phyloP scores from a whole-genome alignment of 2,329 filamentous ascomycete genomes.

The Phaeosphaeria sp. region DNA sequence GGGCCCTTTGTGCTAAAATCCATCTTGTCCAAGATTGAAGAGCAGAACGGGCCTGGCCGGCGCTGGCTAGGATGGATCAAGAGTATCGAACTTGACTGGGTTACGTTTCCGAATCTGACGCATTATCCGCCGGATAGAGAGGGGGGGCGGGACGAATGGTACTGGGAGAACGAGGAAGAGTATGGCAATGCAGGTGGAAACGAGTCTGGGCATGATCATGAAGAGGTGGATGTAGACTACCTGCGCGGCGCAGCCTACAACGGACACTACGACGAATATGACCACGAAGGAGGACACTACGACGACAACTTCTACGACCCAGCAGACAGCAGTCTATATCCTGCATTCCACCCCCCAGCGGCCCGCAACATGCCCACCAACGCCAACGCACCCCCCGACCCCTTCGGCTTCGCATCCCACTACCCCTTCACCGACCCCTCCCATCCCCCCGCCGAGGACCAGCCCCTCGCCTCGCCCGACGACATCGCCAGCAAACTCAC shows the following conservation, averaged over 20 bases:
- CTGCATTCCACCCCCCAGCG: constrained; percentile 23
- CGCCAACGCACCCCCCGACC: constrained; percentile 14
- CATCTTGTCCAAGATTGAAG: constrained; percentile 35
- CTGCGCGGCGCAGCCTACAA: constrained; percentile 31
- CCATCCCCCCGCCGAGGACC: constrained; percentile 15
- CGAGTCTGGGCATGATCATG: background rate
- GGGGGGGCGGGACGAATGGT: constrained; percentile 31
- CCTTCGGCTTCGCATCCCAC: constrained; percentile 38
- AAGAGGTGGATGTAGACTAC: constrained; percentile 39
- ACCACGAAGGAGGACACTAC: constrained; percentile 42
- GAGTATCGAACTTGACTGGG: constrained; percentile 43
- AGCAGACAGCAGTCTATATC: constrained; percentile 32
- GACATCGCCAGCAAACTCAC: constrained; percentile 38
- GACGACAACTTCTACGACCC: constrained; percentile 45
- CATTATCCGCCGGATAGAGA: constrained; percentile 39
- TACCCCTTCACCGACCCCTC: constrained; percentile 41
- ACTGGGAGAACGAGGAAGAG: constrained; percentile 23
- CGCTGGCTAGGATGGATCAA: constrained; percentile 42
- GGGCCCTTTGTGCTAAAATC: constrained; percentile 44
- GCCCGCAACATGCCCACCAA: background rate
- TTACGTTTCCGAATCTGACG: constrained; percentile 42
- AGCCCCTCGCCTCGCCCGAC: constrained; percentile 16
- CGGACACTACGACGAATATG: constrained; percentile 41
- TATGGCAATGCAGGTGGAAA: background rate
- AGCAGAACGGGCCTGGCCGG: constrained; percentile 26